These are phyloP conservation scores for Cladochytrium replicatum DNA, from an alignment of 192 early-diverging fungal genomes.

Conservation along the genomic window DNA sequence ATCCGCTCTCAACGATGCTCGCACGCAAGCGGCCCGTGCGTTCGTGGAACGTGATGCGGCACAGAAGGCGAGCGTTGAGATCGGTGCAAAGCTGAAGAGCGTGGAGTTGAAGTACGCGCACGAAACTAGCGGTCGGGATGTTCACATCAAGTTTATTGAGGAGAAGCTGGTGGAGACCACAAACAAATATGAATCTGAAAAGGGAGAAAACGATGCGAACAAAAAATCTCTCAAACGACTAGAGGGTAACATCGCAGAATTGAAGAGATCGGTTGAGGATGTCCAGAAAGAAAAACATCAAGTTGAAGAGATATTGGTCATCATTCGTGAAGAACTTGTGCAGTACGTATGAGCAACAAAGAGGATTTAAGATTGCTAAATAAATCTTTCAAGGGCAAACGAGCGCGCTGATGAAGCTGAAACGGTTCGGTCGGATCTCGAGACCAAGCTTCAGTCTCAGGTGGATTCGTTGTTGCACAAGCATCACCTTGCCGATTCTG, in stretches of 20 bases:
- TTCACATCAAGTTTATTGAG: neutral
- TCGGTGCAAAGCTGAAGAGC: too few species aligned
- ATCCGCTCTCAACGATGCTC: too few species aligned
- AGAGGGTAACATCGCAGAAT: neutral
- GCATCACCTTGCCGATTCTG: constrained; percentile 1
- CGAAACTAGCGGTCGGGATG: neutral
- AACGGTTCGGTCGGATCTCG: neutral
- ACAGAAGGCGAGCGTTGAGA: too few species aligned
- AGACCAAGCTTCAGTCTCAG: neutral
- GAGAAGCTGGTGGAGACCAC: neutral
- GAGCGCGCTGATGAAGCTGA: neutral
- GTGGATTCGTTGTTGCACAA: neutral
- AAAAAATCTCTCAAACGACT: neutral
- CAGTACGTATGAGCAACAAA: neutral
- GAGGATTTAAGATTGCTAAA: neutral
- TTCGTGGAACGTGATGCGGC: too few species aligned
- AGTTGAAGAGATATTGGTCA: neutral
- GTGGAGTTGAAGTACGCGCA: neutral
- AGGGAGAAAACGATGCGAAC: neutral
- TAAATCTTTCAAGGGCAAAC: neutral
- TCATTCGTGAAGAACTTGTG: neutral
- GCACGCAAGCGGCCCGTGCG: too few species aligned
- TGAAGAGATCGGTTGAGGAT: neutral
- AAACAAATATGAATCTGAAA: too few species aligned
- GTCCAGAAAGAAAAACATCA: neutral